Evolutionary conservation across 78 protist genomes (phyloP), one percentile per base, ranked within the genome.

Genomic region (Chrysochromulina tobinii): DNA sequence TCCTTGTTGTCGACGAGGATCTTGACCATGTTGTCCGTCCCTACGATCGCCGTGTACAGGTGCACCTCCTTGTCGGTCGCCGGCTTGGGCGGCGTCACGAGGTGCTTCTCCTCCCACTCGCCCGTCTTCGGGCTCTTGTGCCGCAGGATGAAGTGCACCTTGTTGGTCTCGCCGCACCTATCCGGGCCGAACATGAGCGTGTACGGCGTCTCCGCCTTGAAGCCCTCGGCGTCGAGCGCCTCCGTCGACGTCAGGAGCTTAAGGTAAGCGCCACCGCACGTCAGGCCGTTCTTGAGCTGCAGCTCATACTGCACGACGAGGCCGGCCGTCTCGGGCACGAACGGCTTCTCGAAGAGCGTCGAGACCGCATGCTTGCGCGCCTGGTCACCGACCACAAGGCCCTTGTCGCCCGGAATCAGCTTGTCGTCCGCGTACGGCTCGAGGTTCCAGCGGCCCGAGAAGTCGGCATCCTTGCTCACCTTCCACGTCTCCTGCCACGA

Each of bases 151-250:
- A 91, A 91, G 58, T 91, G 93, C 53, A 73, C 50, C 75, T 88
- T 88, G 23, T 86, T 8, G 20, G 20, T 1, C 17, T 0, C n/a
- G 7, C 92, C 93, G 38, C 93, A 91, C 81, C 21, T 38, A 67
- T 91, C 93, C n/a, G 93, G 93, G 48, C 93, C 93, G 12, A 91
- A 91, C 93, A 91, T 91, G 54, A 91, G 3, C 57, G 81, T n/a
- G 58, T 91, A 91, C 18, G 69, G 54, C 12, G 89, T 87, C 21
- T 12, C 23, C 51, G 14, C 90, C 20, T 27, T 50, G 58, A 91
- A 85, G 48, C 9, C 7, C 17, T 12, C 51, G 38, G 81, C 23
- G 9, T 5, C 8, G 58, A 91, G 11, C 18, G 25, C 51, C 38
- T 85, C 81, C 66, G 27, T 21, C 4, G 59, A 27, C 27, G 15